Conservation (phyloP, 2,329 filamentous ascomycete species). For the Bipolaris bicolor region DNA sequence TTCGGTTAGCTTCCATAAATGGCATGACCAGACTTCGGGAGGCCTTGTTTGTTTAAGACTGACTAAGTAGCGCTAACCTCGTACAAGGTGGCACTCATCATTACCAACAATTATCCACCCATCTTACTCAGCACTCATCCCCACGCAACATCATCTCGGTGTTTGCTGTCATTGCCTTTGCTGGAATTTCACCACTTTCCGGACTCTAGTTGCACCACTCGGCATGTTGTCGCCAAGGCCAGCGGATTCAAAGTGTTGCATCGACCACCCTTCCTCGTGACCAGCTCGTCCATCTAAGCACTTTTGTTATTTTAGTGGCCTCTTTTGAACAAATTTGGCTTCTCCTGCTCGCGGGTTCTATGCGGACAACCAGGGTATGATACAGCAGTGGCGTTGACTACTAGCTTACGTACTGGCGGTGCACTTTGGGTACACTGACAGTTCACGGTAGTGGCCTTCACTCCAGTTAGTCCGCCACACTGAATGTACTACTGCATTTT, state of each 20-base stretch:
- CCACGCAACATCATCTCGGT: slow-evolving; percentile 10
- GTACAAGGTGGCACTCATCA: slow-evolving; percentile 8
- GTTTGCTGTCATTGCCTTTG: slow-evolving; percentile 8
- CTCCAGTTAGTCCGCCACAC: background rate
- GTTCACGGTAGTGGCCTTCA: background rate
- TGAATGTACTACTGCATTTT: slow-evolving; percentile 1
- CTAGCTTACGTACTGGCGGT: slow-evolving; percentile 8
- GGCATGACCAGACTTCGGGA: background rate
- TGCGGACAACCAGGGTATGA: slow-evolving; percentile 8
- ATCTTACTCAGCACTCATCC: slow-evolving; percentile 29
- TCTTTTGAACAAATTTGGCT: slow-evolving; percentile 1
- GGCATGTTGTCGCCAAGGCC: slow-evolving; percentile 5
- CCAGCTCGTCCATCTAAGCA: slow-evolving; percentile 12
- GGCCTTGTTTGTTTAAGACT: slow-evolving; percentile 7
- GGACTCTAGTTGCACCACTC: slow-evolving; percentile 1
- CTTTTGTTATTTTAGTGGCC: background rate
- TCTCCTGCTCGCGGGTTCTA: slow-evolving; percentile 1
- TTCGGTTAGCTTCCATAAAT: slow-evolving; percentile 1
- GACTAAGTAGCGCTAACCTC: slow-evolving; percentile 23
- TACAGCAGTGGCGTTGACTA: slow-evolving; percentile 25
- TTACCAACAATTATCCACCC: slow-evolving; percentile 27
- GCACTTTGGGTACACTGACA: slow-evolving; percentile 19
- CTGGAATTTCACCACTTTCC: slow-evolving; percentile 5
- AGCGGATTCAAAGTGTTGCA: slow-evolving; percentile 6
- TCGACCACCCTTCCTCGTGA: slow-evolving; percentile 20